A percentile compares a stretch with the other conserved stretches of the same genome.
These are phyloP conservation scores for Pelargonium exstipulatum DNA, from an alignment of 441 rosid species.

Conservation along the genomic window DNA sequence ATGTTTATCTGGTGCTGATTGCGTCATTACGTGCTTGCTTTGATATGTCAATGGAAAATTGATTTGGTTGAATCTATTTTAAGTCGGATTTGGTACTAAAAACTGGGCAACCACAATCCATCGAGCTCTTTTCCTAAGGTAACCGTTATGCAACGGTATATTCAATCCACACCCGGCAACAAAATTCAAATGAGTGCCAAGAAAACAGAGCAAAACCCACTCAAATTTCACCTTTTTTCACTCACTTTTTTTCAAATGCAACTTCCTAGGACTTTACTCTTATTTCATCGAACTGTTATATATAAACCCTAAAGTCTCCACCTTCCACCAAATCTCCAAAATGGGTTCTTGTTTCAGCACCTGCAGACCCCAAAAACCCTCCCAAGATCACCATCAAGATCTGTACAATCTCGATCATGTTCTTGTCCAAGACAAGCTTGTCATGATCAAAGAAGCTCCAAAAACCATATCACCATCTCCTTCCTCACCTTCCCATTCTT, in stretches of 20 bases:
- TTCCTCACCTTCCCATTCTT: slow-evolving; percentile 31
- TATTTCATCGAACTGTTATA: not conserved
- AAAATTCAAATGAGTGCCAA: slow-evolving; percentile 42
- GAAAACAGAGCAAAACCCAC: slow-evolving; percentile 22
- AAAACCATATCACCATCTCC: slow-evolving; percentile 33
- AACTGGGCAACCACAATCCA: not conserved
- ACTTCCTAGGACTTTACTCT: slow-evolving; percentile 22
- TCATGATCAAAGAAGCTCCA: slow-evolving; percentile 30
- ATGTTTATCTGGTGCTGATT: too few species aligned
- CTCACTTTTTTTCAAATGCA: slow-evolving; percentile 19
- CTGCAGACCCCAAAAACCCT: slow-evolving; percentile 43
- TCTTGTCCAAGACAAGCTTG: slow-evolving; percentile 58
- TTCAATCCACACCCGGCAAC: slow-evolving; percentile 30
- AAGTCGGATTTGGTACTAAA: too few species aligned
- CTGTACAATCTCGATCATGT: not conserved
- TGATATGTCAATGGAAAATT: too few species aligned
- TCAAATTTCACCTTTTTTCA: slow-evolving; percentile 16
- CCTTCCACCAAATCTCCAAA: not conserved
- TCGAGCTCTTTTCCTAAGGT: not conserved
- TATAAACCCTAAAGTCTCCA: not conserved
- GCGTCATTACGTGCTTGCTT: too few species aligned
- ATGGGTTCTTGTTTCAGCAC: slow-evolving; percentile 91
- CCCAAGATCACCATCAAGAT: slow-evolving; percentile 25
- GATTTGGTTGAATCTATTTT: too few species aligned
- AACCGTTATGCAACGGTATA: slow-evolving; percentile 48